Base-by-base conservation (phyloP, 768 basidiomycete genomes). In the Amanita jacksonii region DNA sequence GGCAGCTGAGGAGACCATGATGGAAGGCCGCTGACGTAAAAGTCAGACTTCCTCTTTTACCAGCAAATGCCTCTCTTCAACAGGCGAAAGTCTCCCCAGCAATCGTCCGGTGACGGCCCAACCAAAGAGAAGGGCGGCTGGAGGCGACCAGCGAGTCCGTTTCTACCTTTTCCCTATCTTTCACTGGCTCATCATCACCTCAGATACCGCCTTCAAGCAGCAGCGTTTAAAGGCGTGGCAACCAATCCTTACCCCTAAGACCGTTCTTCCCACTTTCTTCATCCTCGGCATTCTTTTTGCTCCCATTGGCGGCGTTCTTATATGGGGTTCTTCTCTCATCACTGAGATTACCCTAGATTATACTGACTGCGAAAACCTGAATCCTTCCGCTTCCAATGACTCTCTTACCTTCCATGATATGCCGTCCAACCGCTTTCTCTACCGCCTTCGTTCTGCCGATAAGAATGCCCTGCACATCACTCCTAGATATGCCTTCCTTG, bases 221-320 rank as follows among this genome's bases (percentile, higher is more conserved):
- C 96, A 99, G 64, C 85, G 96, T 45, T 77, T 99, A 59, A 98
- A 97, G 69, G 96, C 96, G 57, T 99, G 96, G 96, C 96, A 99
- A 73, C 96, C 96, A 7, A 98, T 99, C 60, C 75, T 98, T 37
- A 97, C 93, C 4, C 96, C 96, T 4, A 93, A 93, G 64, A 96
- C 92, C 1, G 96, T 99, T 16, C 76, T 99, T 12, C 96, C 96
- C 3, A 94, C 92, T 1, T 76, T 99, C 36, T 93, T 99, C 64
- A 79, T 97, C 57, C 80, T 98, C 54, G 96, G 89, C 35, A 72
- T 99, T 52, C 65, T 98, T 51, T 99, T 99, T 60, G 94, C 88
- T 0, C 93, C 92, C 43, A 93, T 99, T 53, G 96, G 96, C 18
- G 96, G 83, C 46, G 72, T 98, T 38, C 78, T 98, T 40, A 78